Percentiles rank a stretch among this genome's conserved stretches.
phyloP scores from a whole-genome alignment of 2,329 filamentous ascomycete genomes.

The Epichloe festucae region DNA sequence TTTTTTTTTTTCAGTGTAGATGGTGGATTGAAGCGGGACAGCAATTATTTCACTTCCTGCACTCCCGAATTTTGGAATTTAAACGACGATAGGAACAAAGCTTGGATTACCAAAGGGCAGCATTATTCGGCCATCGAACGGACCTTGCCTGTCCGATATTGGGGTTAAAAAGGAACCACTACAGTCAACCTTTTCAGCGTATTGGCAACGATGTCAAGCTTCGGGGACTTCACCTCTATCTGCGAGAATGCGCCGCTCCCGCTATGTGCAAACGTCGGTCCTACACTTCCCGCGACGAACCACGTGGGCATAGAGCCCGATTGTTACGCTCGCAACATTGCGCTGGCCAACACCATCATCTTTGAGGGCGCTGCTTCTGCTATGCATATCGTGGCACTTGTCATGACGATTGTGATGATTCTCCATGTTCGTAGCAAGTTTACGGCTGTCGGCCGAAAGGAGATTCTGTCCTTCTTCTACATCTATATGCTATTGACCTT shows the following conservation, averaged over 20 bases:
- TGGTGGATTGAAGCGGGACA: not conserved
- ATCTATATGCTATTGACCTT: conserved; percentile 85
- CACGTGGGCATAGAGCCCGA: conserved; percentile 70
- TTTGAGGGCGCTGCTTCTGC: conserved; percentile 86
- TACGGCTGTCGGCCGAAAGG: conserved; percentile 73
- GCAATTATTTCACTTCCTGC: too few relatives aligned
- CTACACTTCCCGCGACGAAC: conserved; percentile 52
- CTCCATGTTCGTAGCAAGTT: conserved; percentile 95
- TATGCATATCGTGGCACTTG: conserved; percentile 79
- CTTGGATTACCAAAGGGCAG: not conserved
- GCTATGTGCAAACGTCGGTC: conserved; percentile 74
- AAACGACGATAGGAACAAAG: not conserved
- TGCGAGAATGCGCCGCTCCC: conserved; percentile 78
- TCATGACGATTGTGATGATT: conserved; percentile 96
- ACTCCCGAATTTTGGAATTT: not conserved
- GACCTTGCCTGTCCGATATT: not conserved
- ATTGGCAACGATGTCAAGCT: conserved; percentile 53
- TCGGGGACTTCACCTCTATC: conserved; percentile 80
- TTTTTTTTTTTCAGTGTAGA: not conserved
- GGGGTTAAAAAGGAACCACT: not conserved
- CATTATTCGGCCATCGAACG: not conserved
- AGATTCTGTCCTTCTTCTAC: conserved; percentile 88
- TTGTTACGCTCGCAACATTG: conserved; percentile 91
- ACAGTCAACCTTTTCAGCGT: not conserved
- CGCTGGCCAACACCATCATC: conserved; percentile 95